Percentiles rank a stretch among this genome's conserved stretches.
These are phyloP conservation scores for Hypoxylon subgilvum DNA, from an alignment of 495 filamentous ascomycete species.

Conservation along the genomic window DNA sequence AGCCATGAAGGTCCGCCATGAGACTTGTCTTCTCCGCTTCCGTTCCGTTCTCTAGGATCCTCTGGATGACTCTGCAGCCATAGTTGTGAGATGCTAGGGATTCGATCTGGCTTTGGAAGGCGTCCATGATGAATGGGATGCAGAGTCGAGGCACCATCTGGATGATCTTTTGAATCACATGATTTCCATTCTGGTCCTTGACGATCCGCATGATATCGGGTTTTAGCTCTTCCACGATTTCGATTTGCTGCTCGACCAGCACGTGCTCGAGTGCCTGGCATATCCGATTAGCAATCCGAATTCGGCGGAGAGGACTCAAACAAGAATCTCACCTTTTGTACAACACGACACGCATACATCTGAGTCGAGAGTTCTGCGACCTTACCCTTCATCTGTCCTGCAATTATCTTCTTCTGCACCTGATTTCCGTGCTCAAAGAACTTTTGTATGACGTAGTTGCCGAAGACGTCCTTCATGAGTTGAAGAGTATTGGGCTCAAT, in stretches of 20 bases:
- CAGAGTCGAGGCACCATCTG: constrained; percentile 81
- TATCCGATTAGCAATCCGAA: constrained; percentile 12
- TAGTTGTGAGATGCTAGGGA: constrained; percentile 80
- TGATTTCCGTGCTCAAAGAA: constrained; percentile 97
- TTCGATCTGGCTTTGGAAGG: constrained; percentile 81
- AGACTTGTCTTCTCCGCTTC: constrained; percentile 72
- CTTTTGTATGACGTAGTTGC: constrained; percentile 98
- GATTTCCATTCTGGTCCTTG: constrained; percentile 92
- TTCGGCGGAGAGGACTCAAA: not conserved
- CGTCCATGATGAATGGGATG: constrained; percentile 87
- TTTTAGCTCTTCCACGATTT: constrained; percentile 82
- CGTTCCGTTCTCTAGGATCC: constrained; percentile 86
- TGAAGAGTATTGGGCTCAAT: constrained; percentile 81
- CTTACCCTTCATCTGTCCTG: constrained; percentile 83
- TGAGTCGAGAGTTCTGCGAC: constrained; percentile 79
- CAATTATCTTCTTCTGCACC: constrained; percentile 85
- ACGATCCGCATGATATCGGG: constrained; percentile 79
- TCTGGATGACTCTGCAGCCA: constrained; percentile 91
- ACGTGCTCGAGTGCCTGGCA: constrained; percentile 87
- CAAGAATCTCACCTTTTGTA: constrained; percentile 74
- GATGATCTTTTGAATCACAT: constrained; percentile 95
- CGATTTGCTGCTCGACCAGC: constrained; percentile 85
- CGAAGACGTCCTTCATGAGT: constrained; percentile 95
- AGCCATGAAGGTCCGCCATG: constrained; percentile 78
- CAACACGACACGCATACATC: constrained; percentile 95